Evolutionary conservation across 2,329 filamentous ascomycete species (phyloP).

Genomic region (Camillea tinctor): DNA sequence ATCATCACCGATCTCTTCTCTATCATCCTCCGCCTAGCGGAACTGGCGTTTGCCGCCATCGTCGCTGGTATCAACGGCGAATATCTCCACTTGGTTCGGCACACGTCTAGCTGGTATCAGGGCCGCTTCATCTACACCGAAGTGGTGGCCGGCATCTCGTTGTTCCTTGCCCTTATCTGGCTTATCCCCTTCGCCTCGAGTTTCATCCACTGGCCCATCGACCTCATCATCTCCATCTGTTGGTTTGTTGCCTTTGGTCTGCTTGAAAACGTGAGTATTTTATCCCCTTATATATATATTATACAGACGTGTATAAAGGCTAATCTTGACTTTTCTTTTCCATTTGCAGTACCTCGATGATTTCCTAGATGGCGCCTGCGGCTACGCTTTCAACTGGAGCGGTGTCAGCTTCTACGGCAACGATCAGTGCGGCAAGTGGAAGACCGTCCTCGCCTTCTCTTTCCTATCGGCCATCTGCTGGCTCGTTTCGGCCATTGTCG

Average conservation of each 20-base stretch:
- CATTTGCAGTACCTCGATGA: conserved; percentile 21
- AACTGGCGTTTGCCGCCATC: conserved; percentile 70
- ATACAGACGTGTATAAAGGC: conserved; percentile 6
- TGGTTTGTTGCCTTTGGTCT: conserved; percentile 72
- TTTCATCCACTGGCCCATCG: conserved; percentile 70
- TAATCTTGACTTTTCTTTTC: neutral
- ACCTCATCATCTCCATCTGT: conserved; percentile 64
- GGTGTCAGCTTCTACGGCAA: conserved; percentile 48
- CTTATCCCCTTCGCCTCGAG: conserved; percentile 66
- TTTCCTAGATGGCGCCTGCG: conserved; percentile 49
- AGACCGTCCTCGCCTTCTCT: conserved; percentile 67
- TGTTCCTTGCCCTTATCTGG: conserved; percentile 69
- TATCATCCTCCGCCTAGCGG: conserved; percentile 56
- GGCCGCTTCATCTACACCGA: conserved; percentile 74
- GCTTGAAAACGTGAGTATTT: conserved; percentile 56
- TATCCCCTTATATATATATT: conserved; percentile 3
- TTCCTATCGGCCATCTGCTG: conserved; percentile 72
- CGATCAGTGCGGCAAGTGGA: conserved; percentile 65
- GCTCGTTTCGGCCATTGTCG: conserved; percentile 63
- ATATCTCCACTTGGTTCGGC: conserved; percentile 55
- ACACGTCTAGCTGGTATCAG: conserved; percentile 50
- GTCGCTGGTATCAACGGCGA: conserved; percentile 68
- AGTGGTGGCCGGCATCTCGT: conserved; percentile 66
- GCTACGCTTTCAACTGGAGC: conserved; percentile 59
- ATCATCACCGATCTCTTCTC: conserved; percentile 54